Base-by-base conservation (phyloP, 345 rosid species). In the Gynandropsis gynandra region DNA sequence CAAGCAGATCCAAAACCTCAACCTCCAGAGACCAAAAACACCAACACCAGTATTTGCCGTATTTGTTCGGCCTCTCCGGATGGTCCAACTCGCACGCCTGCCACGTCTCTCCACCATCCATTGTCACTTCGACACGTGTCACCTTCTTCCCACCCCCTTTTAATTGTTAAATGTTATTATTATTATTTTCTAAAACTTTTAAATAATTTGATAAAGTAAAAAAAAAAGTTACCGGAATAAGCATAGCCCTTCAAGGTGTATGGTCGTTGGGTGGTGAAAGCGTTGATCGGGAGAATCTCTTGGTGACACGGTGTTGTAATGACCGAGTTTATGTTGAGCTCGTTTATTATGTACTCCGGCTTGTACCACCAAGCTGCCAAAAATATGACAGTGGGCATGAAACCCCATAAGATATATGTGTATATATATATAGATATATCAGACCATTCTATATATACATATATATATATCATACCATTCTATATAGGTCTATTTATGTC, bases 21-120 rank as follows among this genome's bases (percentile, higher is more conserved):
- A 90, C 92, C 40, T 83, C 89, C 2, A 86, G 61, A 2, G 81
- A 69, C 96, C 98, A 90, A 59, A 90, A 86, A 77, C 95, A 89
- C 97, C 97, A 89, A 59, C 97, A 89, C 94, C 94, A 89, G 47
- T 52, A 80, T 11, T 61, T 86, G 2, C 90, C 95, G 54, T 72
- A 86, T 45, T 70, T 83, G 71, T 55, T 86, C 2, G 88, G 75
- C 43, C 68, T 80, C 78, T 86, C 97, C 9, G 65, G 81, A 55
- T 71, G 88, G 39, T 89, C 87, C 62, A 89, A 46, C 1, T 24
- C 18, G 69, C 97, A 89, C 32, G 86, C 72, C 17, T 63, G 79
- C 97, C 97, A 89, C 14, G 86, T 83, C 27, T 86, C 95, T 5
- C 97, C 97, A 5, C 87, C 94, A 11, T 89, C 94, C 73, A 81